Conservation (phyloP, 2,329 filamentous ascomycete species). For the Hypoxylon sp. region DNA sequence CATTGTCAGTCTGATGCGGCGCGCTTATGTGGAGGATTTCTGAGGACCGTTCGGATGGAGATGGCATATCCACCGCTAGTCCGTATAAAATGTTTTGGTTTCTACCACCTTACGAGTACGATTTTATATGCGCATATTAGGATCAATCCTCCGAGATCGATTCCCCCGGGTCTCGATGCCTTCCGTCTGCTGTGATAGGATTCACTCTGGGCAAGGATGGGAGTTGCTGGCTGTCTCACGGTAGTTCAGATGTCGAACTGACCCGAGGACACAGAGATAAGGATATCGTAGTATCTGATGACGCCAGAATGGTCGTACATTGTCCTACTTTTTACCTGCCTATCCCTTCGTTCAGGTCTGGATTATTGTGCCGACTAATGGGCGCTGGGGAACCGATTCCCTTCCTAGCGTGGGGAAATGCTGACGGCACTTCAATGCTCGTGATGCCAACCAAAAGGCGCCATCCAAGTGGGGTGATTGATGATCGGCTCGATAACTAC, state of each 20-base stretch:
- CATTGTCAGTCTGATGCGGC: conserved; percentile 8
- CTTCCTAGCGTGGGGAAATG: conserved; percentile 7
- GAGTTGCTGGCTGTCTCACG: conserved; percentile 23
- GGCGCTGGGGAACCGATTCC: neutral
- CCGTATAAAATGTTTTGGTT: conserved; percentile 28
- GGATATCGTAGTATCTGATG: conserved; percentile 36
- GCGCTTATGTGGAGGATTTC: neutral
- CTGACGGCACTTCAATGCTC: conserved; percentile 1
- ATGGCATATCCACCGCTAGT: conserved; percentile 19
- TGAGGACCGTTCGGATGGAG: neutral
- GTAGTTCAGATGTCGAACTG: conserved; percentile 34
- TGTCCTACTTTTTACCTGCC: conserved; percentile 18
- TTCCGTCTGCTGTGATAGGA: conserved; percentile 21
- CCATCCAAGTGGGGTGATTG: conserved; percentile 25
- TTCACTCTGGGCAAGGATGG: conserved; percentile 26
- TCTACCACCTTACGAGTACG: conserved; percentile 10
- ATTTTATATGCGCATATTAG: conserved; percentile 26
- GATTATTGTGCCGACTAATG: conserved; percentile 7
- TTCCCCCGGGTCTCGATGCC: conserved; percentile 32
- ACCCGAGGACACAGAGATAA: conserved; percentile 30
- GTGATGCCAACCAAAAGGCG: conserved; percentile 16
- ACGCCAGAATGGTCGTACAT: conserved; percentile 27
- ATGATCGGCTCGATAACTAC: conserved; percentile 22
- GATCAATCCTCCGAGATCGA: conserved; percentile 25
- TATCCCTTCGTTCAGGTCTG: conserved; percentile 13